Percentiles rank a stretch among this genome's conserved stretches.
Evolutionary conservation across 2,329 filamentous ascomycete species (phyloP).

Genomic region (Fusarium mundagurra): DNA sequence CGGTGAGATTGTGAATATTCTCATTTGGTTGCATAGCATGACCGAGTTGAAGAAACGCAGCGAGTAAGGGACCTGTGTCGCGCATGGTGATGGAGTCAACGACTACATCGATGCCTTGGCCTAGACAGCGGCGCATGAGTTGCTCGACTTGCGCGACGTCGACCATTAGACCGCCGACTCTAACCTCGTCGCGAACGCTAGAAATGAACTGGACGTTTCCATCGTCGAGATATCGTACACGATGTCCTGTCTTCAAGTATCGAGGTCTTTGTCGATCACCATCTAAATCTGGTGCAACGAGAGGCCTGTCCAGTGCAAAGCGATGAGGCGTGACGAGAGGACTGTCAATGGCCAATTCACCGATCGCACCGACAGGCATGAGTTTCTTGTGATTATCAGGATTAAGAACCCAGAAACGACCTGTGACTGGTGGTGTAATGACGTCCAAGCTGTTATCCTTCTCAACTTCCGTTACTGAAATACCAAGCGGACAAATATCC

Average conservation of each 20-base stretch:
- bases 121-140: conserved; percentile 58
- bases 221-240: conserved; percentile 59
- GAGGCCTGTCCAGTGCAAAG: conserved; percentile 45
- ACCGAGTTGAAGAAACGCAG: conserved; percentile 61
- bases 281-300: conserved; percentile 36
- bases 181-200: conserved; percentile 54
- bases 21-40: conserved; percentile 50
- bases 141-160: conserved; percentile 58
- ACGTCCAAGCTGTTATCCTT: conserved; percentile 51
- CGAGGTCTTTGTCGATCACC: conserved; percentile 41
- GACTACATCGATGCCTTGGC: conserved; percentile 58
- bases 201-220: conserved; percentile 61
- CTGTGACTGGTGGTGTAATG: conserved; percentile 59
- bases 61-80: conserved; percentile 54
- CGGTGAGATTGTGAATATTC: conserved; percentile 51
- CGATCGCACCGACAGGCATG: conserved; percentile 63
- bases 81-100: conserved; percentile 60
- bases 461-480: conserved; percentile 58
- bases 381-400: conserved; percentile 60
- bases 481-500: conserved; percentile 61
- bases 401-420: conserved; percentile 64
- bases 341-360: conserved; percentile 70
- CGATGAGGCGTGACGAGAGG: conserved; percentile 49
- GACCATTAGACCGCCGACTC: conserved; percentile 52
- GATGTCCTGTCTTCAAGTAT: conserved; percentile 62